Percentiles rank a stretch among this genome's conserved stretches.
These are phyloP conservation scores for Coccomyxa sp. DNA, from an alignment of 139 green algal species.

Conservation along the genomic window DNA sequence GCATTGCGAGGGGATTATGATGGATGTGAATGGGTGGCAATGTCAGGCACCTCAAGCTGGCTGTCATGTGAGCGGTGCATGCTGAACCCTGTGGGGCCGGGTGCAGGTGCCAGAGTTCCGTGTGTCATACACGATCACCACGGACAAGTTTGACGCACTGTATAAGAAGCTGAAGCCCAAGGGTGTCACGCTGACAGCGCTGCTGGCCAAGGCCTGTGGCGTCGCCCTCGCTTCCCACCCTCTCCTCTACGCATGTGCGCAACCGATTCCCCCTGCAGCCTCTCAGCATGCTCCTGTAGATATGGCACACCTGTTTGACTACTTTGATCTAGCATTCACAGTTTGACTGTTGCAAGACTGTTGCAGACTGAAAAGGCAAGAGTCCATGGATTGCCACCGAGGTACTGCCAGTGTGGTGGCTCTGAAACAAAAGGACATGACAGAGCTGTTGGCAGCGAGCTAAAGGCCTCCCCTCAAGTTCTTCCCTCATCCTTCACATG, in stretches of 20 bases:
- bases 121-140: conserved; percentile 86
- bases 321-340: not conserved
- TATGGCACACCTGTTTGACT: not conserved
- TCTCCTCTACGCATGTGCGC: conserved; percentile 78
- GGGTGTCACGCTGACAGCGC: conserved; percentile 96
- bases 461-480: too few relatives aligned
- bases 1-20: not conserved
- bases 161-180: conserved; percentile 97
- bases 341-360: not conserved
- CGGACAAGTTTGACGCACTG: conserved; percentile 90
- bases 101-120: conserved; percentile 90
- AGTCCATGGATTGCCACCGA: not conserved
- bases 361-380: not conserved
- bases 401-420: not conserved
- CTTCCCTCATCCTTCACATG: too few relatives aligned
- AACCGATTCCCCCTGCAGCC: not conserved
- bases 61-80: too few relatives aligned
- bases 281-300: not conserved
- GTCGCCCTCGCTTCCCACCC: conserved; percentile 88
- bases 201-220: conserved; percentile 92
- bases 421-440: too few relatives aligned
- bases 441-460: too few relatives aligned
- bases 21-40: too few relatives aligned
- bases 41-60: too few relatives aligned
- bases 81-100: too few relatives aligned